Base-by-base conservation (phyloP, 345 rosid genomes). In the Turnera subulata region DNA sequence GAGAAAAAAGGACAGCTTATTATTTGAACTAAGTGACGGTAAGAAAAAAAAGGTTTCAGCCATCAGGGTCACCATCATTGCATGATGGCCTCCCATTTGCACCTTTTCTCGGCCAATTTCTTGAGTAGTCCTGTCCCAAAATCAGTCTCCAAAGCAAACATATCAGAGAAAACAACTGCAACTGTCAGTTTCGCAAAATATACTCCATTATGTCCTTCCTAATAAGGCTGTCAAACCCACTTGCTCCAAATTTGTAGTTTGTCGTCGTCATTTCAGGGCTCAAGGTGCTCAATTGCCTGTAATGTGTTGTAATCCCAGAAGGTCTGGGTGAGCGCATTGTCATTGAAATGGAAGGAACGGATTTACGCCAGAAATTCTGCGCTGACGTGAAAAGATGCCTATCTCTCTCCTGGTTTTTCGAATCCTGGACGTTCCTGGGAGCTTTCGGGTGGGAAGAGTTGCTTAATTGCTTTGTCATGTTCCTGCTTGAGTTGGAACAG, bases 121-220 rank as follows among this genome's bases (percentile, higher is more conserved):
- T n/a, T n/a, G n/a, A n/a, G n/a, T n/a, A 5, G 20, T 62, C 58
- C 24, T 20, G 38, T 26, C 42, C 11, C 14, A 26, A 26, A 40
- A 9, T 6, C 29, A 42, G 26, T 25, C 22, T 6, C 46, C 54
- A 53, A 19, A 8, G 11, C 16, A 17, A 35, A 22, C 20, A 19
- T 37, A 16, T 16, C 32, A n/a, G 12, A 21, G 19, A 58, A 50
- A 32, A 4, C 21, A 49, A n/a, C 50, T 20, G 26, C 29, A 37
- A 55, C 8, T 10, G 19, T 82, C 61, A 78, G 19, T 76, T 50
- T 19, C 53, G 78, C 66, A 20, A 65, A 64, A 88, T 65, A 89
- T 91, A 92, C 73, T 76, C 82, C 81, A 82, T 68, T 64, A 83
- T 84, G 70, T 92, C 96, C 71, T 84, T 78, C 46, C 95, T 66